Evolutionary conservation across 306 rosid species (phyloP), one percentile per base, ranked within the genome.

Genomic region (Oemleria cerasiformis): DNA sequence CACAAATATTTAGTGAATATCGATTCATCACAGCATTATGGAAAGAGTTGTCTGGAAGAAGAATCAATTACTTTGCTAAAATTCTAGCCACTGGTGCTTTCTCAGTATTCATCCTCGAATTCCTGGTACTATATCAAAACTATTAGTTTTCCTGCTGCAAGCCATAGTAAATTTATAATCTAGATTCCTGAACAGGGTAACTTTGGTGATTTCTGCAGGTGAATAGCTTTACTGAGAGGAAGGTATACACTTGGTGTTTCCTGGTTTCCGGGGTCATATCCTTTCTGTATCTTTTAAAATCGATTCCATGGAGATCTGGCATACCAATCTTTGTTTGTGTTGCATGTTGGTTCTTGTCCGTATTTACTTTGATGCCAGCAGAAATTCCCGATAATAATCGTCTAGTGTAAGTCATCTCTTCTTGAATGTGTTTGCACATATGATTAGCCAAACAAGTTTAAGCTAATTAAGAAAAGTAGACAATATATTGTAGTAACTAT

Each of bases 311-410:
- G 96, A 86, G 96, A 89, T 84, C 88, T 61, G 90, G 87, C 50
- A 76, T 89, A 64, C 92, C 96, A 3, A 50, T 86, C 44, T 92
- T 81, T 81, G 93, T 83, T 68, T 82, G 87, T 82, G 75, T 77
- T 67, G 74, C 86, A 20, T 92, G 93, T 80, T 92, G 93, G 92
- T 84, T 87, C 68, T 77, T 92, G 81, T 92, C 97, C 45, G 40
- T 86, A 16, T 89, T 92, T 81, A 92, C 97, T 44, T 80, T 92
- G 87, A 92, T 89, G 97, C 97, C 96, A n/a, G 96, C 96, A 70
- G 96, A 92, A 81, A 92, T 92, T 78, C 96, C 93, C 9, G 97
- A 92, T 78, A 89, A 92, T 76, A 92, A 86, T 77, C 71, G 71
- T 54, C 78, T 92, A 70, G 97, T 92, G 97, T 89, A 87, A 81